Base-by-base conservation (phyloP, 2,329 filamentous ascomycete genomes). In the Cladosporium sp. region DNA sequence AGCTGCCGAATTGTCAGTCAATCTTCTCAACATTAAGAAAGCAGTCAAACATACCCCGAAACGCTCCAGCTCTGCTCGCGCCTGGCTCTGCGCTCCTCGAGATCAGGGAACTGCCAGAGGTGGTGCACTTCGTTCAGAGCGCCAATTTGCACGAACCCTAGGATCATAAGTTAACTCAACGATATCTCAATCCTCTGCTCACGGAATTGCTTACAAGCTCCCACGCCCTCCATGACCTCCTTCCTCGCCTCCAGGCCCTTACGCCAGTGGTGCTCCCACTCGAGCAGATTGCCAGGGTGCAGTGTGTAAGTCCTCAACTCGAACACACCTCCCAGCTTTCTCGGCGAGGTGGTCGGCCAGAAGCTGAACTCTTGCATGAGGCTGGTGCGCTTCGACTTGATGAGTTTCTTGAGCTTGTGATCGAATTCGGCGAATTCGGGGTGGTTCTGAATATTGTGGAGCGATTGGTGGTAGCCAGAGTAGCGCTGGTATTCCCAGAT, bases 401-500 rank as follows among this genome's bases (percentile, higher is more conserved):
- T 93, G 62, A 97, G 80, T n/a, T 79, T 82, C 75, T 92, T 92
- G 55, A 99, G 87, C 76, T 93, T 89, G 63, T 79, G 79, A 72
- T 96, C 90, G 72, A 97, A 97, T 9, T 84, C 88, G 65, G 86
- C 78, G 73, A 91, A 97, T 17, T 92, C 91, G 63, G 90, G 89
- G 69, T 96, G 90, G 67, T 82, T 79, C 61, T 90, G 86, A 65
- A 97, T 96, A 67, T 83, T 85, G 78, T 97, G 84, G 49, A 96
- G 82, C 19, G 94, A 97, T 61, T 88, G 86, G 76, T 99, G 94
- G 76, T 97, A 97, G 61, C 94, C 94, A 67, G 92, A 84, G 77
- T 97, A 99, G 69, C 92, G 88, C 76, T 97, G 92, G 75, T 99
- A 99, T 76, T 99, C 94, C 94, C 94, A 99, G 70, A 99, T 99